Evolutionary conservation across 2,329 filamentous ascomycete genomes (phyloP), one percentile per base, ranked within the genome.

Genomic region (Penicillium aurantiogriseum): DNA sequence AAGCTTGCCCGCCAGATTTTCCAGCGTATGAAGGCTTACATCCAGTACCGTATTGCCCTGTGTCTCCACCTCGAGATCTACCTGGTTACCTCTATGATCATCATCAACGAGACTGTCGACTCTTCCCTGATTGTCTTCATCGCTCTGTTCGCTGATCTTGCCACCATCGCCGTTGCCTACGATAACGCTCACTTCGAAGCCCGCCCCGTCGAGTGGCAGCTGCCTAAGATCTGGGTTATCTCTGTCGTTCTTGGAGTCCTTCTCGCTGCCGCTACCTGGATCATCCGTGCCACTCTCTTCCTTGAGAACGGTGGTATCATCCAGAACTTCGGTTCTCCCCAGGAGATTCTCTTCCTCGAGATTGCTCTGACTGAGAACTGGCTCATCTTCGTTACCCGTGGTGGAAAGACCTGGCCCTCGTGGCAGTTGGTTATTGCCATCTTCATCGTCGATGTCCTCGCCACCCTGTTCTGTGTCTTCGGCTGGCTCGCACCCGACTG

Each of bases 341-440:
- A 91, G 78, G 87, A 88, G 69, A 87, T 91, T 58, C 81, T 96
- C 75, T 96, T 96, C 88, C 86, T 96, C 42, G 87, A 96, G 81
- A 88, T 96, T 77, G 92, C 90, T 21, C 85, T 96, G 60, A 92
- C 91, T 68, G 91, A 96, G 85, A 96, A 96, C 83, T 96, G 91
- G 91, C 85, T 96, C 58, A 96, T 96, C 80, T 96, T 96, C 84
- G 93, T 96, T 79, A 96, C 91, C 69, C 91, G 91, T 85, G 91
- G 88, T 71, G 86, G 84, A 66, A 82, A 86, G 76, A 91, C 88
- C 29, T 88, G 84, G 80, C 88, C 88, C 58, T 89, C 87, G 2
- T 89, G 86, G 85, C 88, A 91, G 77, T 80, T 91, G 53, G 81
- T 91, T 60, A 80, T 78, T 62, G 88, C 88, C 66, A 91, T 91